A percentile compares a stretch with the other conserved stretches of the same genome.
Evolutionary conservation across 1,284 basidiomycete species (phyloP).

Genomic region (Microstroma glucosiphilum): DNA sequence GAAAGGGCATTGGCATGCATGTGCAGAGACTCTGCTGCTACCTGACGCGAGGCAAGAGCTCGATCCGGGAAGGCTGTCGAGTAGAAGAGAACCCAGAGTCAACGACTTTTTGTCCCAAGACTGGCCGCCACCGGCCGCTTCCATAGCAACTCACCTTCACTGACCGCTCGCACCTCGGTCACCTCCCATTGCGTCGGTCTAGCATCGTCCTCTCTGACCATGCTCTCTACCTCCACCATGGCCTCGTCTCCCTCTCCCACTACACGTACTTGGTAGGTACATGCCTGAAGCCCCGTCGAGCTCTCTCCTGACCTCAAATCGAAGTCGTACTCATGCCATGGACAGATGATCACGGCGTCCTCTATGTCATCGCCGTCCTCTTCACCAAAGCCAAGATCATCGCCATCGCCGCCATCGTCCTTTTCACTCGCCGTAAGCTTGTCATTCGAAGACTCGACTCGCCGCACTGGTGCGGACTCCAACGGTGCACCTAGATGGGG

Average conservation of each 20-base stretch:
- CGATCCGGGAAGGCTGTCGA: no score
- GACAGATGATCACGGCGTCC: background rate
- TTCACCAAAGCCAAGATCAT: constrained; percentile 56
- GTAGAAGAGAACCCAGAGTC: no score
- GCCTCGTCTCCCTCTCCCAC: constrained; percentile 52
- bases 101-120: no score
- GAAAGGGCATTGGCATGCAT: background rate
- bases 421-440: constrained; percentile 16
- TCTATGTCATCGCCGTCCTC: constrained; percentile 4
- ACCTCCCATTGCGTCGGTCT: constrained; percentile 58
- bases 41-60: constrained; percentile 5
- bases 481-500: constrained; percentile 78
- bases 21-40: constrained; percentile 21
- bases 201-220: constrained; percentile 9
- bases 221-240: constrained; percentile 7
- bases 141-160: constrained; percentile 57
- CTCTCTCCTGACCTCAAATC: constrained; percentile 66
- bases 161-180: constrained; percentile 70
- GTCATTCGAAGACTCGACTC: constrained; percentile 59
- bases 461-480: constrained; percentile 62
- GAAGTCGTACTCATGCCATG: constrained; percentile 79
- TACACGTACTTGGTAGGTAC: constrained; percentile 64
- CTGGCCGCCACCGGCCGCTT: no score
- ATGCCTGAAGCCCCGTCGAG: constrained; percentile 70
- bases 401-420: constrained; percentile 53